Base-by-base conservation (phyloP, 2,329 filamentous ascomycete genomes). In the Penicillium frequentans region DNA sequence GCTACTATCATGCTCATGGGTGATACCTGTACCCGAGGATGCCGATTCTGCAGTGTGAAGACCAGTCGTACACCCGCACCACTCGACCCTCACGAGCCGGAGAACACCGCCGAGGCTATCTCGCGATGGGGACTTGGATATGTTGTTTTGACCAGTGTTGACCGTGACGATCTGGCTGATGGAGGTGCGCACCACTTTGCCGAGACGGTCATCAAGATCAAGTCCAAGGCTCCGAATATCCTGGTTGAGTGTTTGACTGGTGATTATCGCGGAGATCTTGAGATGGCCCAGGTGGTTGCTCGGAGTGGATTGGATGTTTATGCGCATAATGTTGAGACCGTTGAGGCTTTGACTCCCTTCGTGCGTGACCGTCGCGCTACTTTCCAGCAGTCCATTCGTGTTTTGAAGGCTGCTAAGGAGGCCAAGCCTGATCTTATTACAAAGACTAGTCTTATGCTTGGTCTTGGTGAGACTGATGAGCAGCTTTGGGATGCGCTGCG, bases 1-100 rank as follows among this genome's bases (percentile, higher is more conserved):
- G 95, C 95, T 2, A 99, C 95, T 11, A 98, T 99, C 76, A 99
- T 99, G 95, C 81, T 99, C 48, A 98, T 98, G 93, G 95, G 95
- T 63, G 95, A 99, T 75, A 98, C 93, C 9, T 99, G 95, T 77
- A 99, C 95, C 19, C 85, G 95, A 58, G 95, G 93, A 19, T 99
- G 95, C 77, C 86, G 95, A 52, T 99, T 99, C 81, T 99, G 95
- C 83, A 91, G 89, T 64, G 95, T 99, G 52, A 98, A 98, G 83
- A 99, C 95, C 3, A 88, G 81, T 57, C 87, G 90, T 44, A 78
- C 81, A 1, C 86, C 86, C 0, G 87, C 91, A 13, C 90, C 95
- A 11, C 83, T 99, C 49, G 95, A 99, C 73, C 90, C 91, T 2
- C 93, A 98, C 75, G 95, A 99, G 78, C 95, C 95, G 1, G 95